Evolutionary conservation across 1,139 yeast species (phyloP).

Genomic region (Yueomyces sp.): DNA sequence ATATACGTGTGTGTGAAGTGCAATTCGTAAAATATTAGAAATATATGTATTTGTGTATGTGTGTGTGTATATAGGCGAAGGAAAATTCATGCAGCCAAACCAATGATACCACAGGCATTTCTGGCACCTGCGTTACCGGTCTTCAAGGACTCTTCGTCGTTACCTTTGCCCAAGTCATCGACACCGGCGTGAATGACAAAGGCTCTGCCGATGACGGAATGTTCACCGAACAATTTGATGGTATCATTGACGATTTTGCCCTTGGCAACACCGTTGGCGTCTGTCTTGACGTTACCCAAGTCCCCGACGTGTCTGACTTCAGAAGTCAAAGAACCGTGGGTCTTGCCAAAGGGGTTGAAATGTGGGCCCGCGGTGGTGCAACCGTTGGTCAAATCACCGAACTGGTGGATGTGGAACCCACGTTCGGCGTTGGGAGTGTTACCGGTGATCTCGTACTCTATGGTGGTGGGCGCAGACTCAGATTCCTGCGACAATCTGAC

Average conservation of each 20-base stretch:
- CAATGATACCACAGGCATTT: slow-evolving; percentile 99
- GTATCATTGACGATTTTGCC: slow-evolving; percentile 71
- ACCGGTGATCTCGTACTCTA: slow-evolving; percentile 80
- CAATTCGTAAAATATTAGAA: too few species aligned
- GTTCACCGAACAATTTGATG: slow-evolving; percentile 70
- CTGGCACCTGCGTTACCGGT: slow-evolving; percentile 99
- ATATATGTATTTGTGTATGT: neutral
- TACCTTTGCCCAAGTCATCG: slow-evolving; percentile 96
- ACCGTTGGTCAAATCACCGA: slow-evolving; percentile 98
- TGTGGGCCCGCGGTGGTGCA: slow-evolving; percentile 99
- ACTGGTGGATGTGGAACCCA: slow-evolving; percentile 96
- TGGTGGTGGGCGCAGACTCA: slow-evolving; percentile 71
- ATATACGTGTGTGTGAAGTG: too few species aligned
- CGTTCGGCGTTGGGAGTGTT: slow-evolving; percentile 77
- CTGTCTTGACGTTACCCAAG: slow-evolving; percentile 86
- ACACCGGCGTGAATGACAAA: slow-evolving; percentile 91
- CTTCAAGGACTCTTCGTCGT: slow-evolving; percentile 82
- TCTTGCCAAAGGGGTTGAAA: slow-evolving; percentile 85
- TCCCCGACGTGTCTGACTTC: slow-evolving; percentile 93
- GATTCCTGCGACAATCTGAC: slow-evolving; percentile 75
- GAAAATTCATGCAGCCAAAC: slow-evolving; percentile 33
- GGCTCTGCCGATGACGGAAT: slow-evolving; percentile 88
- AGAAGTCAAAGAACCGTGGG: slow-evolving; percentile 92
- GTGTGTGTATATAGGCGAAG: neutral
- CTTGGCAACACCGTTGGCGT: slow-evolving; percentile 76